A percentile compares a stretch with the other conserved stretches of the same genome.
phyloP scores from a whole-genome alignment of 345 rosid genomes.

The Carallia pectinifolia region DNA sequence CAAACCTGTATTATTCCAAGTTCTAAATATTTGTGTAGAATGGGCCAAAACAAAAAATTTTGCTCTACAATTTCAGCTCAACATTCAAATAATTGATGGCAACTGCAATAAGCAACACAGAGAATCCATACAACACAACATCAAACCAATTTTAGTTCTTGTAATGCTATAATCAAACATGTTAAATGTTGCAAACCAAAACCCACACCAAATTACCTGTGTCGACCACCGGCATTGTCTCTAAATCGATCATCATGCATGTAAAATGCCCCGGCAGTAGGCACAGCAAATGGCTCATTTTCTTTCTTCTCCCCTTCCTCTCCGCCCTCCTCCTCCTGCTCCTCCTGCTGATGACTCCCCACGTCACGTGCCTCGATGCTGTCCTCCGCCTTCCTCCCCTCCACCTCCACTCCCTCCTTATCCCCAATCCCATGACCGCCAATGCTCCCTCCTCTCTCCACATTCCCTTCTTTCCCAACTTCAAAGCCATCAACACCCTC shows the following conservation, averaged over 20 bases:
- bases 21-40: too few species aligned
- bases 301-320: constrained; percentile 58
- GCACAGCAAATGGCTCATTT: constrained; percentile 87
- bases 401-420: constrained; percentile 25
- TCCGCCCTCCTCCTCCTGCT: constrained; percentile 33
- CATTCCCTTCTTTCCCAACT: constrained; percentile 26
- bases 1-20: too few species aligned
- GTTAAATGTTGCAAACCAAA: background rate
- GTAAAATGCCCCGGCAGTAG: constrained; percentile 95
- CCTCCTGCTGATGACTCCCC: constrained; percentile 23
- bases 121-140: background rate
- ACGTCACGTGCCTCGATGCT: constrained; percentile 17
- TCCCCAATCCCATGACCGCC: background rate
- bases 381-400: constrained; percentile 27
- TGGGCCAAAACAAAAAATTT: too few species aligned
- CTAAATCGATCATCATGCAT: constrained; percentile 96
- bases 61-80: too few species aligned
- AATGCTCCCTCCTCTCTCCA: constrained; percentile 22
- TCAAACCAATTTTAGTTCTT: background rate
- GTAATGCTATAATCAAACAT: background rate
- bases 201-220: constrained; percentile 42
- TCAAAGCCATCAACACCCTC: constrained; percentile 25
- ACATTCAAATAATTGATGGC: too few species aligned
- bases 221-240: constrained; percentile 55
- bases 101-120: too few species aligned